Base-by-base conservation (phyloP, 1,139 yeast genomes). In the Scheffersomyces stambukii region DNA sequence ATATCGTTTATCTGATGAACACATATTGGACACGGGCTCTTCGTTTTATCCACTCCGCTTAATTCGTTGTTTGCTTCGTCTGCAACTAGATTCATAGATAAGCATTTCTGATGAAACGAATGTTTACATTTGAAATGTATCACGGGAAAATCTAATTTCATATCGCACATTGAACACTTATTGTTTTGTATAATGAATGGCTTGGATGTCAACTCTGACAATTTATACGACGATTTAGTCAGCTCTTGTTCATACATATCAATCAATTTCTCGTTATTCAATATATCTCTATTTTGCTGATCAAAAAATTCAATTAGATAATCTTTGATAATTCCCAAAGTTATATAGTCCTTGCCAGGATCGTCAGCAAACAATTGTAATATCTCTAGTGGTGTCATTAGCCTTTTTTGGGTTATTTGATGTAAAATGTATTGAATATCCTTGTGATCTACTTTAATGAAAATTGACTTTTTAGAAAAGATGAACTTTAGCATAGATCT, bases 51-150 rank as follows among this genome's bases (percentile, higher is more conserved):
- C 18, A 16, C 18, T 16, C 18, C 18, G 18, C 18, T 16, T 16
- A 8, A 6, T 16, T 8, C 18, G 8, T 6, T 8, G 8, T 8
- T 8, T 6, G 8, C 8, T 6, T 13, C 23, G 46, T 16, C 21
- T 32, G 54, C 46, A 31, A 61, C 47, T 18, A 53, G 42, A 35
- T 52, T 56, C 27, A 77, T 79, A 29, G 70, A 67, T 13, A 91
- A 55, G 47, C 98, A 93, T 29, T 84, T 65, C 42, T 82, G 86
- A 50, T 91, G 98, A 48, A 76, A 88, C 3, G 94, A 78, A 47
- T 91, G 98, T 30, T 73, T 73, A 58, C 98, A 91, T 37, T 79
- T 76, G 61, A 89, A 93, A 46, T 85, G 95, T 1, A 84, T 73
- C 6, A 81, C 72, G 0, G 97, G 97, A 31, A 81, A 68, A 36